These are phyloP conservation scores for Stygiomarasmius scandens DNA, from an alignment of 1,284 basidiomycete genomes.

Conservation along the genomic window DNA sequence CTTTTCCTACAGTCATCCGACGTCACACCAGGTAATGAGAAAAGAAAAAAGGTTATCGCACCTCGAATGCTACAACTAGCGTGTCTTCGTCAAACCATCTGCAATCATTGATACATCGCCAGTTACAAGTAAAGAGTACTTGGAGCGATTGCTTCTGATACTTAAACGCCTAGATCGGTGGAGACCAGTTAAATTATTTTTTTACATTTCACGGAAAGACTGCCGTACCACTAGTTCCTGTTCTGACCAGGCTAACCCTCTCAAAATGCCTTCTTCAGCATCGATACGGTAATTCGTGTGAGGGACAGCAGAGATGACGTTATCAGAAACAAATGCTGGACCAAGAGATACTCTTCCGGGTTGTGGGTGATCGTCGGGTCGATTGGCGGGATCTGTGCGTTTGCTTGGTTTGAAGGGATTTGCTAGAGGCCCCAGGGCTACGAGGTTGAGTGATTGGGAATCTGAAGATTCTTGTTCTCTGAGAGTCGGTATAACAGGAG, in stretches of 20 bases:
- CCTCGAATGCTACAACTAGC: slow-evolving; percentile 45
- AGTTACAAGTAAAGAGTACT: slow-evolving; percentile 30
- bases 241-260: slow-evolving; percentile 49
- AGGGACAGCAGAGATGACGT: slow-evolving; percentile 31
- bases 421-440: slow-evolving; percentile 37
- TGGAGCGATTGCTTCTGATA: slow-evolving; percentile 31
- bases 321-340: slow-evolving; percentile 29
- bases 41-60: slow-evolving; percentile 22
- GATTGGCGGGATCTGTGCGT: slow-evolving; percentile 41
- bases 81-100: slow-evolving; percentile 42
- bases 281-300: slow-evolving; percentile 38
- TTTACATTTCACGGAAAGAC: background rate
- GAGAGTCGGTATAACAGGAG: background rate
- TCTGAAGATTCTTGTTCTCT: slow-evolving; percentile 23
- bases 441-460: slow-evolving; percentile 13
- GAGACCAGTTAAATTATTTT: slow-evolving; percentile 6
- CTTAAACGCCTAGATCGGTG: slow-evolving; percentile 40
- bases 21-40: background rate
- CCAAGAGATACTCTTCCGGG: slow-evolving; percentile 28
- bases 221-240: slow-evolving; percentile 43
- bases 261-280: slow-evolving; percentile 28
- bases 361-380: slow-evolving; percentile 23
- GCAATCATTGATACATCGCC: slow-evolving; percentile 33
- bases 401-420: slow-evolving; percentile 64
- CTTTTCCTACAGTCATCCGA: slow-evolving; percentile 37